phyloP scores from a whole-genome alignment of 1,284 basidiomycete species.

The Microbotryum scabiosae region DNA sequence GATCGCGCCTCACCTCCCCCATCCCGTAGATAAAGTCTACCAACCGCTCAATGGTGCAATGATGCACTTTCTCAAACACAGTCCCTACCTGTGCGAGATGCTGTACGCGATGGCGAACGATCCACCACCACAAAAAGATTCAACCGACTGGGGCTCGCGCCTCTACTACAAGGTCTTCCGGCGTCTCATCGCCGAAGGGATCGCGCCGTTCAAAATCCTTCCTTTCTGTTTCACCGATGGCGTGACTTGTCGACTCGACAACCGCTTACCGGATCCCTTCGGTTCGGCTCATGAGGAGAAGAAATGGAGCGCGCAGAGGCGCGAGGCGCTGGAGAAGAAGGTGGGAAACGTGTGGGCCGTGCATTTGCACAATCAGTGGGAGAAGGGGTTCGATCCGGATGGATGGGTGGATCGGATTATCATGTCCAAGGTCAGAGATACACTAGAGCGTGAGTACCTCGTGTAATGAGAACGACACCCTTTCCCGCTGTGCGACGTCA shows the following conservation, averaged over 20 bases:
- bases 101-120: constrained; percentile 78
- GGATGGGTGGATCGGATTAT: constrained; percentile 56
- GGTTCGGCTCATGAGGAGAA: constrained; percentile 47
- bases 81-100: constrained; percentile 88
- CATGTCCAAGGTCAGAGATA: no score
- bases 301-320: constrained; percentile 49
- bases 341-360: constrained; percentile 70
- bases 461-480: no score
- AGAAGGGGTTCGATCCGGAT: constrained; percentile 61
- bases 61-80: constrained; percentile 78
- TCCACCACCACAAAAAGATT: constrained; percentile 57
- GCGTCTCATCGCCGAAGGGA: constrained; percentile 58
- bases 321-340: constrained; percentile 54
- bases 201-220: constrained; percentile 77
- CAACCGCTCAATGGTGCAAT: constrained; percentile 80
- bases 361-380: constrained; percentile 90
- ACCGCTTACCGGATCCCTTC: constrained; percentile 84
- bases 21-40: constrained; percentile 64
- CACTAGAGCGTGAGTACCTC: no score
- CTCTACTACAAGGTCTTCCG: constrained; percentile 83
- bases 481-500: no score
- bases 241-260: constrained; percentile 78
- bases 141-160: constrained; percentile 84
- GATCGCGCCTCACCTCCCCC: background rate
- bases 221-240: constrained; percentile 89